Evolutionary conservation across 352 stramenopile species (phyloP).

Genomic region (Phytopythium mirpurense): DNA sequence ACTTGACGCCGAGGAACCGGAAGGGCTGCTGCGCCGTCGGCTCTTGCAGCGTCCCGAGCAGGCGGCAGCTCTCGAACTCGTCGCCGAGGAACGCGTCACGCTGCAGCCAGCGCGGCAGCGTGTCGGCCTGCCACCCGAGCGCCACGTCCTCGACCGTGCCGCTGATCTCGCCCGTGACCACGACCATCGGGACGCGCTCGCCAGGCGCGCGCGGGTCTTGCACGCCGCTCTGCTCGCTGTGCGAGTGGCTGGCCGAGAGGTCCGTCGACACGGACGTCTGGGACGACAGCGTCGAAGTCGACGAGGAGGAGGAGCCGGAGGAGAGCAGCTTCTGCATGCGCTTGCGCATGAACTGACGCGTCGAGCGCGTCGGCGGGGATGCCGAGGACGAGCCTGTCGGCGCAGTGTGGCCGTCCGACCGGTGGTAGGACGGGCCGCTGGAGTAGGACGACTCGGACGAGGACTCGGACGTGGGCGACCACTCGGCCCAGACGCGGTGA

Average conservation of each 20-base stretch:
- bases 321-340: constrained; percentile 4
- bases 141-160: constrained; percentile 37
- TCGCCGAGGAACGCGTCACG: constrained; percentile 33
- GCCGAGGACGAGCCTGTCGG: too few species aligned
- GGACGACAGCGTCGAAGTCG: neutral
- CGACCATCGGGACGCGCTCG: constrained; percentile 22
- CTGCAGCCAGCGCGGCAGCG: constrained; percentile 30
- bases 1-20: constrained; percentile 42
- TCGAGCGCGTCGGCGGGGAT: neutral
- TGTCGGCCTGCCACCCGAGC: constrained; percentile 36
- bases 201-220: constrained; percentile 1
- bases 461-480: constrained; percentile 5
- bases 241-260: neutral
- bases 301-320: constrained; percentile 1
- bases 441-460: constrained; percentile 3
- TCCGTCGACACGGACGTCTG: neutral
- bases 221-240: neutral
- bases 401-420: neutral
- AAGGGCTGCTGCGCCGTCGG: constrained; percentile 37
- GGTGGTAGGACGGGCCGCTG: constrained; percentile 3
- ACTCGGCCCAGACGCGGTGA: neutral
- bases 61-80: constrained; percentile 27
- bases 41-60: constrained; percentile 25
- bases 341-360: neutral
- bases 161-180: constrained; percentile 30